These are phyloP conservation scores for Cnidoscolus chayamansa DNA, from an alignment of 441 rosid species.

Conservation along the genomic window DNA sequence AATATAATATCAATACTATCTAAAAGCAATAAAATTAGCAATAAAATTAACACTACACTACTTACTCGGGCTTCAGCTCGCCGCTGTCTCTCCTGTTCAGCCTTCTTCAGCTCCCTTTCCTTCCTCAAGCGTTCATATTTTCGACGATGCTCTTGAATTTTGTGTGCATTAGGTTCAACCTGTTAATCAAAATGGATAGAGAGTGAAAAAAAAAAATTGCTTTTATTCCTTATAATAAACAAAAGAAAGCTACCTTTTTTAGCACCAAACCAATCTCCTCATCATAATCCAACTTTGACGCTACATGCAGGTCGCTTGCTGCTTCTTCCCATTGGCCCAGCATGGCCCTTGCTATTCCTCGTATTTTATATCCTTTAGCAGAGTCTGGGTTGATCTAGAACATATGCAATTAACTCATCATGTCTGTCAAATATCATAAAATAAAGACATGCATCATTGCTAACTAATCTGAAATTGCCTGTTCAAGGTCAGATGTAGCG, in stretches of 20 bases:
- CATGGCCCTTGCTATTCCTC: conserved; percentile 84
- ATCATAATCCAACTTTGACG: conserved; percentile 81
- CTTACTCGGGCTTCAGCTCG: conserved; percentile 55
- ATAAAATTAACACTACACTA: conserved; percentile 20
- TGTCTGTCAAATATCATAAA: conserved; percentile 11
- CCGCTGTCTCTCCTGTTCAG: conserved; percentile 43
- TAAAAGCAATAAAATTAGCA: not conserved
- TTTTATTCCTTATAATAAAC: not conserved
- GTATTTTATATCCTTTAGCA: conserved; percentile 87
- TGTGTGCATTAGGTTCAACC: conserved; percentile 81
- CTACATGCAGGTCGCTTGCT: conserved; percentile 78
- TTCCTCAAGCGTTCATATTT: conserved; percentile 67
- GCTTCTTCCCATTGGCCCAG: conserved; percentile 91
- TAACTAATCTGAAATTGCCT: conserved; percentile 7
- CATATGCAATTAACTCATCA: conserved; percentile 3
- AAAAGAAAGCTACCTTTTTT: conserved; percentile 50
- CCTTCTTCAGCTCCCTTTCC: conserved; percentile 54
- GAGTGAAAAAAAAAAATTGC: conserved; percentile 17
- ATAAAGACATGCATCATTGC: not conserved
- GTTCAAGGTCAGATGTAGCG: conserved; percentile 1
- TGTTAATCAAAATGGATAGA: conserved; percentile 26
- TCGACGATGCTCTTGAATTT: conserved; percentile 64
- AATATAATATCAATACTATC: too few relatives aligned
- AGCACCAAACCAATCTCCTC: conserved; percentile 73
- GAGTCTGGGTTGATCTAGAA: conserved; percentile 87